Conservation (phyloP, 1,284 basidiomycete genomes). For the Marasmius fiardii region DNA sequence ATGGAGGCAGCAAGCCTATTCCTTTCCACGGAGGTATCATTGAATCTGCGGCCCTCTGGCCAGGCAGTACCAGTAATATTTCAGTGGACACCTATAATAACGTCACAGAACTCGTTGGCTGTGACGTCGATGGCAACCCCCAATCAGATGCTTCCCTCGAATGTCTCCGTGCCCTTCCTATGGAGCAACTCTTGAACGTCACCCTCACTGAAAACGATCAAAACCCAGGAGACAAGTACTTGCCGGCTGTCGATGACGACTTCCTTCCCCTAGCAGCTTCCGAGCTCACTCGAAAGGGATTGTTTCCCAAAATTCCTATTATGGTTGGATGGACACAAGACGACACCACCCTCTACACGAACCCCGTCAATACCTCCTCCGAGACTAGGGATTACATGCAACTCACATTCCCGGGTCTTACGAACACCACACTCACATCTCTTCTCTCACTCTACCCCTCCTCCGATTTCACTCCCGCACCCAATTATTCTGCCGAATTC, state of each 20-base stretch:
- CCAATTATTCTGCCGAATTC: background rate
- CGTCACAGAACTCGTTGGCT: background rate
- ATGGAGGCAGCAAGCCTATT: background rate
- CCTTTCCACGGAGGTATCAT: constrained; percentile 3
- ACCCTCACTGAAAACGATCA: background rate
- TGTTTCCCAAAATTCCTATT: background rate
- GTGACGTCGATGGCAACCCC: background rate
- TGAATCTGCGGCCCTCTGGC: background rate
- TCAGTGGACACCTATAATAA: background rate
- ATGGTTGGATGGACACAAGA: constrained; percentile 8
- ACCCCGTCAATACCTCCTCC: background rate
- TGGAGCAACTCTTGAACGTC: background rate
- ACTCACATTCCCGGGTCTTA: background rate
- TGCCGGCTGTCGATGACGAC: background rate
- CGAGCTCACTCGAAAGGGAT: background rate
- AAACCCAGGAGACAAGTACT: background rate
- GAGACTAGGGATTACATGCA: background rate
- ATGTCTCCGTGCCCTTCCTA: constrained; percentile 1
- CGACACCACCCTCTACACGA: background rate
- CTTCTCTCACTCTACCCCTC: constrained; percentile 2
- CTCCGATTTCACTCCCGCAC: background rate
- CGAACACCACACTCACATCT: background rate
- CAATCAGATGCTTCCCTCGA: background rate
- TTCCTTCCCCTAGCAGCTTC: background rate
- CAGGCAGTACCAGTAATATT: background rate